Percentiles rank a stretch among this genome's conserved stretches.
phyloP scores from a whole-genome alignment of 192 early-diverging fungal species.

The Coemansia sp. region DNA sequence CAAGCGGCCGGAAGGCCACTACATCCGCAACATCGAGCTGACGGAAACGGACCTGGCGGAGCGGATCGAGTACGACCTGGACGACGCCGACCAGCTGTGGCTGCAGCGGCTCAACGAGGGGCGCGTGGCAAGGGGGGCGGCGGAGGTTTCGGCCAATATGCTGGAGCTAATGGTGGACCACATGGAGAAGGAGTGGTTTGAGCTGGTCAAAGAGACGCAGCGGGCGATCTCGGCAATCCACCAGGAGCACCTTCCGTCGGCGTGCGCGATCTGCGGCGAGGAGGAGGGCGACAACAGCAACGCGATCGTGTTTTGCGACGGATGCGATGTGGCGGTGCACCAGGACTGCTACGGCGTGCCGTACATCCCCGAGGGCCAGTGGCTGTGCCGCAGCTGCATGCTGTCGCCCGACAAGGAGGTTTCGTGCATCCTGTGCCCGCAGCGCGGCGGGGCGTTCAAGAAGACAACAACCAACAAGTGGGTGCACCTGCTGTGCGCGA shows the following conservation, averaged over 20 bases:
- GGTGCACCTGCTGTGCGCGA: slow-evolving; percentile 94
- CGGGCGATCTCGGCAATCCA: slow-evolving; percentile 61
- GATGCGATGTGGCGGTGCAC: slow-evolving; percentile 98
- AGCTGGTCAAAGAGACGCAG: slow-evolving; percentile 82
- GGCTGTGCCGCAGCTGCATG: slow-evolving; percentile 99
- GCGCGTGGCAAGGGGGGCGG: slow-evolving; percentile 39
- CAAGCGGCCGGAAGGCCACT: slow-evolving; percentile 67
- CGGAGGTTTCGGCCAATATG: slow-evolving; percentile 35
- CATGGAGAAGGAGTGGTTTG: slow-evolving; percentile 98
- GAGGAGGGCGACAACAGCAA: slow-evolving; percentile 99
- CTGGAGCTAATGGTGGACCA: slow-evolving; percentile 90
- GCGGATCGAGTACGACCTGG: slow-evolving; percentile 95
- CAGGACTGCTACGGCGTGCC: slow-evolving; percentile 99
- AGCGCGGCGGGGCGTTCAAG: slow-evolving; percentile 94
- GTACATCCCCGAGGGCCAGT: slow-evolving; percentile 98
- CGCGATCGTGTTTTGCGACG: slow-evolving; percentile 99
- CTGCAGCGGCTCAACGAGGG: slow-evolving; percentile 69
- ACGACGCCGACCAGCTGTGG: slow-evolving; percentile 91
- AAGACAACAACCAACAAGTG: slow-evolving; percentile 91
- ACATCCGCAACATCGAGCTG: slow-evolving; percentile 69
- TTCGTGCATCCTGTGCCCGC: slow-evolving; percentile 90
- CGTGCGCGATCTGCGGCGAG: slow-evolving; percentile 95
- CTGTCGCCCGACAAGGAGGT: slow-evolving; percentile 88
- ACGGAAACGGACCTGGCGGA: slow-evolving; percentile 57
- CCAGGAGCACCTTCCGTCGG: slow-evolving; percentile 62